A percentile compares a stretch with the other conserved stretches of the same genome.
Evolutionary conservation across 1,284 basidiomycete species (phyloP).

Genomic region (Rhodofomes roseus): DNA sequence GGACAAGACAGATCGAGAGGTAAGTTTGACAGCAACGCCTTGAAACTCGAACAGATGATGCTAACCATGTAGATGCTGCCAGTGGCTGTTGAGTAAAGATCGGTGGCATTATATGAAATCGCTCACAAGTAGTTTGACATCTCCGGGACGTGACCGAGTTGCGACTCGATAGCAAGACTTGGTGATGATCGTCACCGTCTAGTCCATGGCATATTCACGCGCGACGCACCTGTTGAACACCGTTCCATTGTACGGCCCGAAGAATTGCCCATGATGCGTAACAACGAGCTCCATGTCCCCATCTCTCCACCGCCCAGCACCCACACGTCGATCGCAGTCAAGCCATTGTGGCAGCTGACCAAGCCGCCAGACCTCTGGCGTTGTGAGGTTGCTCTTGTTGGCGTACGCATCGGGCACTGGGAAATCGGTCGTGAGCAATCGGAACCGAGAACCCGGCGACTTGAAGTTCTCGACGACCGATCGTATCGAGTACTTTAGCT

Average conservation of each 20-base stretch:
- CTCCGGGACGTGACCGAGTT: constrained; percentile 22
- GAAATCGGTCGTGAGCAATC: constrained; percentile 27
- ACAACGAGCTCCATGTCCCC: constrained; percentile 21
- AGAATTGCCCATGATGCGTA: constrained; percentile 25
- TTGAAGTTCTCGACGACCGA: constrained; percentile 25
- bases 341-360: constrained; percentile 12
- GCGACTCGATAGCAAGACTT: constrained; percentile 28
- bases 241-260: constrained; percentile 22
- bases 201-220: neutral
- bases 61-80: constrained; percentile 26
- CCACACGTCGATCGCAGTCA: constrained; percentile 1
- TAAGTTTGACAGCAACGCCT: no score
- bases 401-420: constrained; percentile 12
- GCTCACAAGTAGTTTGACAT: constrained; percentile 20
- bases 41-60: no score
- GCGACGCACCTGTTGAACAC: constrained; percentile 25
- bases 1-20: neutral
- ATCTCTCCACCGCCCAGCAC: constrained; percentile 4
- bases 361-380: constrained; percentile 5
- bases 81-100: neutral
- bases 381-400: constrained; percentile 1
- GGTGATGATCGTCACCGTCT: neutral
- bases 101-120: neutral
- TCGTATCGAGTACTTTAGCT: constrained; percentile 27
- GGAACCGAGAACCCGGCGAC: constrained; percentile 19